Base-by-base conservation (phyloP, 2,329 filamentous ascomycete genomes). In the Parastagonospora nodorum region DNA sequence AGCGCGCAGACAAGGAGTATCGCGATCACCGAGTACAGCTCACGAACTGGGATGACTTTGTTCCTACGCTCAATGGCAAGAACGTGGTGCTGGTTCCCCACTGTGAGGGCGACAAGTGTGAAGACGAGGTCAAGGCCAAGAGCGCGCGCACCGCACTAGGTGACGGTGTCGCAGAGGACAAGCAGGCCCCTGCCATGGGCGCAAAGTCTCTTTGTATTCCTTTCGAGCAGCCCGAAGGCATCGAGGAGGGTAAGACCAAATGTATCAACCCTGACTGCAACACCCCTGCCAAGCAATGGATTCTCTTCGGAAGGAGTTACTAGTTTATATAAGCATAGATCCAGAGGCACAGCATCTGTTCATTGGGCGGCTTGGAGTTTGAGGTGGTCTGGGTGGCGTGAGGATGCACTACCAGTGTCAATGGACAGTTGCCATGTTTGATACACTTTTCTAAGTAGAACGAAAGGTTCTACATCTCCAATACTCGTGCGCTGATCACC, bases 51-150 rank as follows among this genome's bases (percentile, higher is more conserved):
- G 87, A 90, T 33, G 88, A 96, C 45, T 95, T 99, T 48, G 85
- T 94, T 39, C 93, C 94, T 7, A 86, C 90, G 0, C 84, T 99
- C 35, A 94, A 99, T 75, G 80, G 84, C 71, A 96, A 95, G 84
- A 96, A 97, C 70, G 87, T 97, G 37, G 87, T 95, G 37, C 80
- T 97, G 53, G 95, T 97, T 60, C 93, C 93, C 45, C 89, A 91
- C 80, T 99, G 95, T 73, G 80, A 92, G 55, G 88, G 84, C 10
- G 84, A 85, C 53, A 86, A 89, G 72, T 97, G 93, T 70, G 93
- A 97, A 77, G 93, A 97, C 66, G 85, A 90, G 74, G 91, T 97
- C 79, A 97, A 97, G 84, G 91, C 95, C 49, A 82, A 92, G 71
- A 96, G 90, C 57, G 90, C 89, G 37, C 88, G 88, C 58, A 89